Conservation (phyloP, 495 filamentous ascomycete species). For the Penicillium salamii region DNA sequence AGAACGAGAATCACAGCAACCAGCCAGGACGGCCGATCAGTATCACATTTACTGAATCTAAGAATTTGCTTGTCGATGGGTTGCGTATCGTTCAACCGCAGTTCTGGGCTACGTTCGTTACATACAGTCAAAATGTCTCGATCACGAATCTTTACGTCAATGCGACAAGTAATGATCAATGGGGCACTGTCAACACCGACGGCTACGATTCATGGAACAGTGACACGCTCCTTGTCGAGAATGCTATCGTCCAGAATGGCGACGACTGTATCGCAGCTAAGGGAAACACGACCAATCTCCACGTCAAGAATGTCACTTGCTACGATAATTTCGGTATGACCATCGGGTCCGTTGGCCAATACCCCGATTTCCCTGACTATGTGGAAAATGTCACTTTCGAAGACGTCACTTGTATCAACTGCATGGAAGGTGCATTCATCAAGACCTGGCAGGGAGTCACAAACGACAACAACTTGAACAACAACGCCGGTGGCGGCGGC, state of each 20-base stretch:
- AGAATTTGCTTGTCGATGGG: conserved; percentile 29
- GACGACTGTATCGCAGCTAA: conserved; percentile 40
- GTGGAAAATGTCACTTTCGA: conserved; percentile 30
- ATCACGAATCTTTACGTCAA: conserved; percentile 46
- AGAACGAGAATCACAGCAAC: conserved; percentile 32
- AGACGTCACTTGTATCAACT: conserved; percentile 30
- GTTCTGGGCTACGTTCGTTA: conserved; percentile 44
- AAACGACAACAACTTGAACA: conserved; percentile 24
- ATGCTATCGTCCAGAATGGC: conserved; percentile 30
- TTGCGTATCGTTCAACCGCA: conserved; percentile 41
- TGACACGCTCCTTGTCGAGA: conserved; percentile 28
- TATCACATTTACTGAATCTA: conserved; percentile 38
- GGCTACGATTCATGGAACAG: conserved; percentile 37
- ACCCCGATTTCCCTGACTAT: conserved; percentile 25
- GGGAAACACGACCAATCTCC: conserved; percentile 39
- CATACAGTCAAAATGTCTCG: conserved; percentile 32
- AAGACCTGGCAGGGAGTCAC: conserved; percentile 49
- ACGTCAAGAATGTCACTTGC: conserved; percentile 32
- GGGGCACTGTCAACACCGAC: conserved; percentile 39
- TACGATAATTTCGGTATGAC: conserved; percentile 30
- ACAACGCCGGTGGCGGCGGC: conserved; percentile 29
- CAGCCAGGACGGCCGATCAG: conserved; percentile 44
- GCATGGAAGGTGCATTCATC: conserved; percentile 52
- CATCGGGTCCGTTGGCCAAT: conserved; percentile 49
- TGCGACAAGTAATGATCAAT: conserved; percentile 28